Conservation (phyloP, 1,284 basidiomycete genomes). For the Exobasidium cylindrosporum region DNA sequence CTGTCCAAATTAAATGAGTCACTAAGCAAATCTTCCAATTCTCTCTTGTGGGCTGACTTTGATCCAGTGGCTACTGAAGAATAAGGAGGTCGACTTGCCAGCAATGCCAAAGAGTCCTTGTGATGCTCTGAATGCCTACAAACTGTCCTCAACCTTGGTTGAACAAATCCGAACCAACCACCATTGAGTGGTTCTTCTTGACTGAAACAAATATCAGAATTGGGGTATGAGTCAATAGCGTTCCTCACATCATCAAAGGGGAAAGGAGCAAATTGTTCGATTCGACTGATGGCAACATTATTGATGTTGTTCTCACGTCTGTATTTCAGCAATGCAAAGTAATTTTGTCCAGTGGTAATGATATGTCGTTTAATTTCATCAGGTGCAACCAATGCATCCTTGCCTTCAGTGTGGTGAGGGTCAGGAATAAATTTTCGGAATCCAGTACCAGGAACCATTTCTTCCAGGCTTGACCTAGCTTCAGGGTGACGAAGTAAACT, state of each 20-base stretch:
- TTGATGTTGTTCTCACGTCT: constrained; percentile 61
- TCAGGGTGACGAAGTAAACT: constrained; percentile 86
- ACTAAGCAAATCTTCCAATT: constrained; percentile 43
- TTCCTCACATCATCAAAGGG: constrained; percentile 70
- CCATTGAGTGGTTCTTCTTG: constrained; percentile 86
- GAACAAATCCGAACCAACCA: constrained; percentile 74
- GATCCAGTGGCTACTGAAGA: constrained; percentile 74
- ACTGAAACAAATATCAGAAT: constrained; percentile 85
- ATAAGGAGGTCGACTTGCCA: constrained; percentile 49
- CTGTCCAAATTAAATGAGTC: constrained; percentile 39
- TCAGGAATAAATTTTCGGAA: constrained; percentile 95
- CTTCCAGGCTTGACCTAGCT: constrained; percentile 79
- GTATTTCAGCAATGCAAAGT: constrained; percentile 72
- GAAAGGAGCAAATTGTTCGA: constrained; percentile 94
- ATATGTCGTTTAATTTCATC: constrained; percentile 89
- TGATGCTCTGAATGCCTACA: constrained; percentile 64
- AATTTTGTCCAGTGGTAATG: constrained; percentile 78
- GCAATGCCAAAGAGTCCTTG: constrained; percentile 65
- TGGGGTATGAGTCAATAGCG: constrained; percentile 79
- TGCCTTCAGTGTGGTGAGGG: constrained; percentile 63
- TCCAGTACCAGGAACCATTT: constrained; percentile 81
- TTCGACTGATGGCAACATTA: constrained; percentile 85
- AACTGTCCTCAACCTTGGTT: constrained; percentile 64
- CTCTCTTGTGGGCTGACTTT: constrained; percentile 63
- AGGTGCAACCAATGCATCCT: constrained; percentile 66